Base-by-base conservation (phyloP, 805 yeast species). In the Spathaspora arborariae region DNA sequence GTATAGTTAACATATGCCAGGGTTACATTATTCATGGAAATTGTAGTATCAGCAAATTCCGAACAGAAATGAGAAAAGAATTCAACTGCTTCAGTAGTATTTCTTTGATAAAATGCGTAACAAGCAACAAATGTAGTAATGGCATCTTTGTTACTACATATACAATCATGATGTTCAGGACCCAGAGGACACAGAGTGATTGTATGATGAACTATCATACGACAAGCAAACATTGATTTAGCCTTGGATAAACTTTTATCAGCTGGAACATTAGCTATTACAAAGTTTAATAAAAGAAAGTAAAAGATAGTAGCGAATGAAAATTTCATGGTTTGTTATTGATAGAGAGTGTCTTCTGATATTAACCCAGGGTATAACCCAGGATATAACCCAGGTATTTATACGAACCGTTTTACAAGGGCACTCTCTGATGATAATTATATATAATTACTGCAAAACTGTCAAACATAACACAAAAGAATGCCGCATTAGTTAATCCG, bases 111-210 rank as follows among this genome's bases (percentile, higher is more conserved):
- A 34, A 36, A 21, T 7, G 46, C 42, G 26, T 53, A 52, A 45
- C 73, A 68, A 15, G 64, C 67, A 22, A 60, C 56, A 43, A 65
- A 45, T 4, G 70, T 56, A 20, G 71, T 66, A 48, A 62, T 51
- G 5, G 62, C 63, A 37, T 60, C 48, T 16, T 51, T 39, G 42
- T 64, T 56, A 8, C 39, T 45, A 49, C 72, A 67, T 20, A 49
- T 33, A 45, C 70, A 66, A 8, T 45, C 27, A 40, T 18, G 15
- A 15, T 39, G 42, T 15, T 39, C 11, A 13, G 35, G 35, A 3
- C 35, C 35, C 7, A 33, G 9, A 4, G 15, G 20, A 26, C 44
- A 41, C 4, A 18, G 16, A 19, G 33, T 30, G 6, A 41, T 37
- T 10, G 21, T 30, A 6, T 41, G 13, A 19, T 41, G 38, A 22